These are phyloP conservation scores for Euphorbia celastroides DNA, from an alignment of 441 rosid species.

Conservation along the genomic window DNA sequence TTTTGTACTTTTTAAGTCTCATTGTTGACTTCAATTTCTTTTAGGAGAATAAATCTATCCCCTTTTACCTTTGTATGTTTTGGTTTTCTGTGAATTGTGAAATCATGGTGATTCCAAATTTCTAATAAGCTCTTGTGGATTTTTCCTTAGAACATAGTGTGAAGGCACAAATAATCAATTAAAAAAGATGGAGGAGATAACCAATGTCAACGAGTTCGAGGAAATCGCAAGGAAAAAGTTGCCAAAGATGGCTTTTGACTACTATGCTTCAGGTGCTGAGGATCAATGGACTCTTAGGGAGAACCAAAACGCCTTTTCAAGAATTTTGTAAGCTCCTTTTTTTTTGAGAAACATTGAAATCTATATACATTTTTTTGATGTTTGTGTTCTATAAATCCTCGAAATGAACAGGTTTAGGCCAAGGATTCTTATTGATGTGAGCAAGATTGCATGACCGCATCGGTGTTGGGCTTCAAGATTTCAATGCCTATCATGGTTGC, in stretches of 20 bases:
- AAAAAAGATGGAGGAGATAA: slow-evolving; percentile 79
- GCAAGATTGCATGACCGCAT: slow-evolving; percentile 70
- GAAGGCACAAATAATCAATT: slow-evolving; percentile 5
- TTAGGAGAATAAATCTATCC: not conserved
- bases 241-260: slow-evolving; percentile 96
- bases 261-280: slow-evolving; percentile 72
- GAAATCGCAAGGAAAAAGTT: slow-evolving; percentile 79
- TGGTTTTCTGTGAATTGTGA: not conserved
- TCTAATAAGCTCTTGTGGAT: not conserved
- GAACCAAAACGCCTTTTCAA: slow-evolving; percentile 77
- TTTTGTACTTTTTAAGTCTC: not conserved
- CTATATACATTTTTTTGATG: not conserved
- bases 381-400: not conserved
- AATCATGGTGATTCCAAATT: slow-evolving; percentile 1
- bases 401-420: slow-evolving; percentile 65
- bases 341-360: not conserved
- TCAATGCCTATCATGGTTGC: slow-evolving; percentile 99
- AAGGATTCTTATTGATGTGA: slow-evolving; percentile 79
- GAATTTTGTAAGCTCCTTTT: slow-evolving; percentile 60
- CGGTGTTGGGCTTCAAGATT: slow-evolving; percentile 76
- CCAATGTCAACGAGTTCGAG: slow-evolving; percentile 74
- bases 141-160: slow-evolving; percentile 7
- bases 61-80: not conserved
- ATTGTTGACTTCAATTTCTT: not conserved
- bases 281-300: slow-evolving; percentile 93